Evolutionary conservation across 2,329 filamentous ascomycete genomes (phyloP).

Genomic region (Aspergillaceae sp.): DNA sequence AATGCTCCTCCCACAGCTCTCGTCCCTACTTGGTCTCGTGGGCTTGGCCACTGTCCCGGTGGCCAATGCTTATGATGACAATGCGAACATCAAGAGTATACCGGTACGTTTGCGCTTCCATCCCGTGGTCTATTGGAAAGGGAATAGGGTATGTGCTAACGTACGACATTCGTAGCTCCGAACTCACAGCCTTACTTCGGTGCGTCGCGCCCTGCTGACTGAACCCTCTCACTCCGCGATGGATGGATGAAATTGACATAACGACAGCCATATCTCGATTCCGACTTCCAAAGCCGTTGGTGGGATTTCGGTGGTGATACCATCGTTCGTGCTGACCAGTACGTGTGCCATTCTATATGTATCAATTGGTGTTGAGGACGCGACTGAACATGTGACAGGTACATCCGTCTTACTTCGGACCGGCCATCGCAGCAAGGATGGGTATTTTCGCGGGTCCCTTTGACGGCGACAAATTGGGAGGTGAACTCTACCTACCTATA

Average conservation of each 20-base stretch:
- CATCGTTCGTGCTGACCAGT: constrained; percentile 63
- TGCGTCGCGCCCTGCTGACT: constrained; percentile 39
- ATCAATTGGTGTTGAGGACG: background rate
- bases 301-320: constrained; percentile 98
- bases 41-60: constrained; percentile 24
- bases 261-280: constrained; percentile 83
- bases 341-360: constrained; percentile 4
- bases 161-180: constrained; percentile 52
- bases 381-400: constrained; percentile 45
- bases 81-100: constrained; percentile 54
- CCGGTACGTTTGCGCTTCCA: constrained; percentile 41
- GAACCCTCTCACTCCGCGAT: no score
- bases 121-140: background rate
- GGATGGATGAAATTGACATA: background rate
- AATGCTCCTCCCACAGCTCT: constrained; percentile 28
- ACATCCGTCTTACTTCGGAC: constrained; percentile 87
- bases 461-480: constrained; percentile 98
- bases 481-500: constrained; percentile 28
- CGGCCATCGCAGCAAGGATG: constrained; percentile 83
- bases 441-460: constrained; percentile 85
- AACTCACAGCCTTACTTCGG: constrained; percentile 74
- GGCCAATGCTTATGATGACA: constrained; percentile 38
- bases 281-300: constrained; percentile 96
- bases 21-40: constrained; percentile 27
- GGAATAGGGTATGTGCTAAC: constrained; percentile 11